A percentile compares a stretch with the other conserved stretches of the same genome.
Conservation (phyloP, 176 grass and related monocot genomes). For the Eragrostis curvula region DNA sequence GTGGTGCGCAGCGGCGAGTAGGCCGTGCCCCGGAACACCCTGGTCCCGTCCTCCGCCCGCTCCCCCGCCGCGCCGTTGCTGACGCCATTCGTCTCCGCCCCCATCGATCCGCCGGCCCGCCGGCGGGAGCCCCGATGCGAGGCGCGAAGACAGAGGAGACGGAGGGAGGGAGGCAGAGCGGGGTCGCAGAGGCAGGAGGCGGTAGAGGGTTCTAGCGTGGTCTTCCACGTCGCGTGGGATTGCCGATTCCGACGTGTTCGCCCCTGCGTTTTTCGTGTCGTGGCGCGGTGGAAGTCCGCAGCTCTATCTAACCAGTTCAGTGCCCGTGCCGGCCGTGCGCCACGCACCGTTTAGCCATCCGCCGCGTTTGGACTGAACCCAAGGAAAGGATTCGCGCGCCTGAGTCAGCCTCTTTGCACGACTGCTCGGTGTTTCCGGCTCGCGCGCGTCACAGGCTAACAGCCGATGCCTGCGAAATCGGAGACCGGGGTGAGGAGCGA, state of each 20-base stretch:
- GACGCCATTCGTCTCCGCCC: slow-evolving; percentile 22
- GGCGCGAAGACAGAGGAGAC: not conserved
- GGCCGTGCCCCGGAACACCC: slow-evolving; percentile 61
- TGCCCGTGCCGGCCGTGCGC: no score
- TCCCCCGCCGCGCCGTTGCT: slow-evolving; percentile 22
- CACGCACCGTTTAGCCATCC: no score
- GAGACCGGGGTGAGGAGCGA: no score
- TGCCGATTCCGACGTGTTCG: not conserved
- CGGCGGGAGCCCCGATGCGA: slow-evolving; percentile 15
- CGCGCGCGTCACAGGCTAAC: no score
- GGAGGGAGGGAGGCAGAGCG: not conserved
- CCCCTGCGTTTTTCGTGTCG: not conserved
- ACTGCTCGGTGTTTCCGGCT: no score
- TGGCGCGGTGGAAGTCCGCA: not conserved
- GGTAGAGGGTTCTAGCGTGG: slow-evolving; percentile 34
- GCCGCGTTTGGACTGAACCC: no score
- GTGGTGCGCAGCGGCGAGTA: slow-evolving; percentile 66
- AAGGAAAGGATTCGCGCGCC: no score
- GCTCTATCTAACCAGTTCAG: no score
- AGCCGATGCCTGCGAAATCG: no score
- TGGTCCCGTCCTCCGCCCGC: slow-evolving; percentile 33
- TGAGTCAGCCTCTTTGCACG: no score
- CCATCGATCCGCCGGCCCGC: slow-evolving; percentile 26
- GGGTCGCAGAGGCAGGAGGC: slow-evolving; percentile 3
- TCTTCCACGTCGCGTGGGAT: not conserved